These are phyloP conservation scores for Colletotrichum tanaceti DNA, from an alignment of 2,329 filamentous ascomycete species.

Conservation along the genomic window DNA sequence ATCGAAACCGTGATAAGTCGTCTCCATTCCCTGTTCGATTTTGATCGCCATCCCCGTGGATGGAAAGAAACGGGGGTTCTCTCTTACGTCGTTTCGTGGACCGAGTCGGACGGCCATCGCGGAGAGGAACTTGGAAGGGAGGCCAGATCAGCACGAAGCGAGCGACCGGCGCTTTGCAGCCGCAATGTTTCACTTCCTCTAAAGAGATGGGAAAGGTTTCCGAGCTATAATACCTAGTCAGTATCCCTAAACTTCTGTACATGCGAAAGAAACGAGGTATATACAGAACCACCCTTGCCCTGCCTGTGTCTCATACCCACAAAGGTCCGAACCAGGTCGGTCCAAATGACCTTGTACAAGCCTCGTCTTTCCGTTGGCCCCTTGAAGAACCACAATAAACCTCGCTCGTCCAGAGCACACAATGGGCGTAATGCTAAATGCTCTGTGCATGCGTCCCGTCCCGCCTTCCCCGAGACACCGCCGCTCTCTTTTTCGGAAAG, in stretches of 20 bases:
- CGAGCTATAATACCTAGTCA: neutral
- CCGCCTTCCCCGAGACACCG: neutral
- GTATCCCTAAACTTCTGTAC: slow-evolving; percentile 9
- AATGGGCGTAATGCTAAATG: neutral
- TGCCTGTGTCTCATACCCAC: neutral
- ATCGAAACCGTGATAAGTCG: neutral
- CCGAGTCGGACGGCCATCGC: neutral
- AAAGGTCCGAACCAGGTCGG: too few relatives aligned
- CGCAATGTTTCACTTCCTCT: neutral
- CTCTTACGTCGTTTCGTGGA: neutral
- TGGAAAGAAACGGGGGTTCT: neutral
- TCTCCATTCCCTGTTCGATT: neutral
- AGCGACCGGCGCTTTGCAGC: neutral
- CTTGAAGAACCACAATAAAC: neutral
- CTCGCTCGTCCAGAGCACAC: neutral
- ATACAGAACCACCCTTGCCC: neutral
- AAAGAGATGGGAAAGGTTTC: neutral
- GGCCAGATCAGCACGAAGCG: neutral
- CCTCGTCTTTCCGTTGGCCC: neutral
- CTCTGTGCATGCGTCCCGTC: neutral
- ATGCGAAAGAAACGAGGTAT: slow-evolving; percentile 12
- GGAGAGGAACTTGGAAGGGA: too few relatives aligned
- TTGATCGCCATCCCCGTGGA: neutral
- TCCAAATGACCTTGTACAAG: neutral
- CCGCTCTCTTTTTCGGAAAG: neutral